phyloP scores from a whole-genome alignment of 805 yeast genomes.

The Saturnispora saitoi region DNA sequence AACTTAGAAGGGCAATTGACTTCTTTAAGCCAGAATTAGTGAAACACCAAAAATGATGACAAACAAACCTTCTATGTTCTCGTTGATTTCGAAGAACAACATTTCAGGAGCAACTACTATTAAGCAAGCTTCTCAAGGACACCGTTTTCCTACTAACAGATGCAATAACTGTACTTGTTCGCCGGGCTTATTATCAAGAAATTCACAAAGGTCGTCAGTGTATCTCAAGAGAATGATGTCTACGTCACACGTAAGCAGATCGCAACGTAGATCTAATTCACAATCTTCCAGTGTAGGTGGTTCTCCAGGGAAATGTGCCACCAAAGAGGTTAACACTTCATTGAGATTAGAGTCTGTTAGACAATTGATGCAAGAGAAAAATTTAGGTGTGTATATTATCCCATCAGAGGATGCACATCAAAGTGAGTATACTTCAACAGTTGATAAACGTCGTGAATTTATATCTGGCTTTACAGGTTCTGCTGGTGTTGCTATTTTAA shows the following conservation, averaged over 20 bases:
- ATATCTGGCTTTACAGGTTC: conserved; percentile 54
- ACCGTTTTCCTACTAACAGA: conserved; percentile 23
- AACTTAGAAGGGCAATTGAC: not conserved
- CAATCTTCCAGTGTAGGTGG: conserved; percentile 5
- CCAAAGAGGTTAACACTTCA: conserved; percentile 44
- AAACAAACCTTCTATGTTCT: conserved; percentile 35
- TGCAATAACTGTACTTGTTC: conserved; percentile 79
- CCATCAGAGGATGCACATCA: conserved; percentile 61
- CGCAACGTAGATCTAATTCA: conserved; percentile 4
- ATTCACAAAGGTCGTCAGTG: conserved; percentile 49
- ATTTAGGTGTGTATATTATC: conserved; percentile 56
- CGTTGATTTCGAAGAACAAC: conserved; percentile 28
- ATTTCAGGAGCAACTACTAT: conserved; percentile 27
- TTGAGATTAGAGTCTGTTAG: conserved; percentile 55
- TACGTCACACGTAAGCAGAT: not conserved
- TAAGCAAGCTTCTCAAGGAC: conserved; percentile 20
- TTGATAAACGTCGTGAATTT: conserved; percentile 48
- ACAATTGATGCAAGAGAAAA: conserved; percentile 47
- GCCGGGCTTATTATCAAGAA: conserved; percentile 69
- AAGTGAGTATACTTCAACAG: conserved; percentile 47
- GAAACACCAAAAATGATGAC: conserved; percentile 15
- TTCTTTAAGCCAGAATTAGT: not conserved
- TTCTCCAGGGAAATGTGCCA: conserved; percentile 10
- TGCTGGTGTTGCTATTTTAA: conserved; percentile 52
- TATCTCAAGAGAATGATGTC: conserved; percentile 27